Conservation (phyloP, 768 basidiomycete species). For the Suillus subalutaceus region DNA sequence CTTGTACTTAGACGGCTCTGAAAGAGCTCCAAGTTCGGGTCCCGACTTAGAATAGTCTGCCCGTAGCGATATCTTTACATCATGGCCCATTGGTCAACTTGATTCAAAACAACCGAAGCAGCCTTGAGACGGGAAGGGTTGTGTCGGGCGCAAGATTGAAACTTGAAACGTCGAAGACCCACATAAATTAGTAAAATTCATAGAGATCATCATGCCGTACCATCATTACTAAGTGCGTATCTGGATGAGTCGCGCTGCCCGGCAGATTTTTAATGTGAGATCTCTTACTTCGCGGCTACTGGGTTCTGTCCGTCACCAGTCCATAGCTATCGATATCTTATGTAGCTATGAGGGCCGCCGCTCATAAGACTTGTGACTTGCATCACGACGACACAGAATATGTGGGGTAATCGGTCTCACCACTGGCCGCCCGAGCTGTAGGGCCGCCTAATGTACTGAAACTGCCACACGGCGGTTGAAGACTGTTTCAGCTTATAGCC, state of each 20-base stretch:
- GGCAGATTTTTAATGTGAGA: not conserved
- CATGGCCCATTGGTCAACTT: not conserved
- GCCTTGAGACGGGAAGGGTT: not conserved
- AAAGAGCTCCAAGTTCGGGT: not conserved
- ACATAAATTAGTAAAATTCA: not conserved
- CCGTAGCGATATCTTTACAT: not conserved
- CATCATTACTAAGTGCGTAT: not conserved
- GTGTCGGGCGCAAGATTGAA: not conserved
- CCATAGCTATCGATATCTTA: not conserved
- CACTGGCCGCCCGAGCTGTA: too few species aligned
- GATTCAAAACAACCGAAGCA: not conserved
- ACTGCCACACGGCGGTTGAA: too few species aligned
- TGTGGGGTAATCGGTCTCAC: not conserved
- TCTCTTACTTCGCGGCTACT: not conserved
- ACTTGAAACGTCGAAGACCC: not conserved
- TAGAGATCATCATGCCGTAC: not conserved
- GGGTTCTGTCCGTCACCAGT: not conserved
- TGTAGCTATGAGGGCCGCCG: not conserved
- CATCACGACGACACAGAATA: not conserved
- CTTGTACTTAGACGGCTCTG: not conserved
- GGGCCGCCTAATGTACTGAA: too few species aligned
- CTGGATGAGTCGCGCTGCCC: not conserved
- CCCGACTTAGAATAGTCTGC: not conserved
- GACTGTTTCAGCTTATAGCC: too few species aligned
- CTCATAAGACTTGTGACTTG: not conserved